These are phyloP conservation scores for Arachnomyces sp. DNA, from an alignment of 2,329 filamentous ascomycete genomes.

Conservation along the genomic window DNA sequence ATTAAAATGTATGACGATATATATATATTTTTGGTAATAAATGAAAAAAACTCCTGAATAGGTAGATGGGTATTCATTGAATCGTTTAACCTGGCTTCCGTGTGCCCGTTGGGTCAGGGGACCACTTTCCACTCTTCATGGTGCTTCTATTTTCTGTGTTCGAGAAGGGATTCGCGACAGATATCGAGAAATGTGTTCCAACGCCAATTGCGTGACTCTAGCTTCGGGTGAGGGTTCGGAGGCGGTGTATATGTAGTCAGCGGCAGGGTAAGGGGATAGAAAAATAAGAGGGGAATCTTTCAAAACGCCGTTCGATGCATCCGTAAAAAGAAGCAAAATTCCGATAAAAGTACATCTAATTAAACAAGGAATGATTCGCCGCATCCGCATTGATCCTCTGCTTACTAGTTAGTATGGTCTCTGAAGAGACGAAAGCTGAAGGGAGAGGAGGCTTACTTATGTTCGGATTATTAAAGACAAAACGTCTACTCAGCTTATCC, in stretches of 20 bases:
- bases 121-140: too few relatives aligned
- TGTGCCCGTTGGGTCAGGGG: too few relatives aligned
- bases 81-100: too few relatives aligned
- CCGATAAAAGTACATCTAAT: conserved; percentile 11
- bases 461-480: conserved; percentile 94
- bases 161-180: too few relatives aligned
- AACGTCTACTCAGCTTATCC: conserved; percentile 84
- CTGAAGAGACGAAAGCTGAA: not conserved
- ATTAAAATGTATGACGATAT: not conserved
- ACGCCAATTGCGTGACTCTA: too few relatives aligned
- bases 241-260: too few relatives aligned
- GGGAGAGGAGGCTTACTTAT: conserved; percentile 64
- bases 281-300: conserved; percentile 13
- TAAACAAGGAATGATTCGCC: conserved; percentile 90
- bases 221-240: too few relatives aligned
- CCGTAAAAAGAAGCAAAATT: conserved; percentile 14
- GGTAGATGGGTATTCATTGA: too few relatives aligned
- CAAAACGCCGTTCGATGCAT: conserved; percentile 32
- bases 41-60: conserved; percentile 6
- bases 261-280: too few relatives aligned
- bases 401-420: conserved; percentile 4
- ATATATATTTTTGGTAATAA: conserved; percentile 1
- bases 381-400: conserved; percentile 92
- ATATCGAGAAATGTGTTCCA: too few relatives aligned
- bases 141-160: too few relatives aligned